These are phyloP conservation scores for Cephalotrichum gorgonifer DNA, from an alignment of 2,329 filamentous ascomycete species.

Conservation along the genomic window DNA sequence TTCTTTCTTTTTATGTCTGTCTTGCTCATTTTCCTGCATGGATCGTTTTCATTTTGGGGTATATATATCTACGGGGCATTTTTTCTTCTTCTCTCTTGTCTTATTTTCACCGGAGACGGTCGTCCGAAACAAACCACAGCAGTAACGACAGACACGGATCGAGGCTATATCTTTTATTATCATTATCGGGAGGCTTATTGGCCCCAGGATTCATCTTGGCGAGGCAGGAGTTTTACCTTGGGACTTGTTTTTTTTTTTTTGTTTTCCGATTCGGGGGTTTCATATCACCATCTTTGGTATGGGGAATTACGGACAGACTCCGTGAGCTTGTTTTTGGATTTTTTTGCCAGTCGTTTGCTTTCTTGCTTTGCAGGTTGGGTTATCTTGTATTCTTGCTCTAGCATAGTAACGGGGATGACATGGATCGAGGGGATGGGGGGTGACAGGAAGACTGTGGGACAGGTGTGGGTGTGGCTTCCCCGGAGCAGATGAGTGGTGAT, in stretches of 20 bases:
- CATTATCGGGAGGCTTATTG: not conserved
- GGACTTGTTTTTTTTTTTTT: not conserved
- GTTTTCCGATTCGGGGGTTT: not conserved
- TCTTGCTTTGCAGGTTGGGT: not conserved
- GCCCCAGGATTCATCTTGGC: not conserved
- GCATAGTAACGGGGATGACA: not conserved
- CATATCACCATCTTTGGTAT: not conserved
- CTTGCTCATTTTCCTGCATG: not conserved
- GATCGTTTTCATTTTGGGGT: not conserved
- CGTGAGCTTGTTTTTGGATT: not conserved
- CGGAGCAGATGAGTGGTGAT: not conserved
- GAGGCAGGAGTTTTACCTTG: not conserved
- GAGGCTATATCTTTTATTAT: constrained; percentile 1
- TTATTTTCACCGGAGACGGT: not conserved
- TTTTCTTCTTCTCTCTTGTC: not conserved
- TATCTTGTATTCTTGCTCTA: not conserved
- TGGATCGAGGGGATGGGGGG: not conserved
- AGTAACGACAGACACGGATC: not conserved
- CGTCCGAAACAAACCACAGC: not conserved
- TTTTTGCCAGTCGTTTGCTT: not conserved
- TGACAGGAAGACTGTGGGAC: not conserved
- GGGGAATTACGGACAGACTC: not conserved
- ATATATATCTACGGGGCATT: not conserved
- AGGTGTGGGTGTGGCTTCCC: not conserved
- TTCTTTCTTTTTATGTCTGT: not conserved